Evolutionary conservation across 2,329 filamentous ascomycete species (phyloP).

Genomic region (Domatiomyces catenatus): DNA sequence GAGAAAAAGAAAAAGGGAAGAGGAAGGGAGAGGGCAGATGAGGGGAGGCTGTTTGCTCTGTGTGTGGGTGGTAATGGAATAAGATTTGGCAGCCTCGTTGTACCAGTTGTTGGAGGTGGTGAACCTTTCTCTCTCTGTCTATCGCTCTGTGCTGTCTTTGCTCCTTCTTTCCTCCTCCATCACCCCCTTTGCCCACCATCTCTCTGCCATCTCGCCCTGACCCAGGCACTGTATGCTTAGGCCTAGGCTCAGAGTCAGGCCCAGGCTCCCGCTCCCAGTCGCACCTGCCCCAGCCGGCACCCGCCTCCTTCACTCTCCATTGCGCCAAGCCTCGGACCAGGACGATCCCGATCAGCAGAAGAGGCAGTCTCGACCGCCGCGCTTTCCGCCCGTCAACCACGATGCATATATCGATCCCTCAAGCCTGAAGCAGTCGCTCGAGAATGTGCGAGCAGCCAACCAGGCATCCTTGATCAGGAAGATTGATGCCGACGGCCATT

Average conservation of each 20-base stretch:
- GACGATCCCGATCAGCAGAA: neutral
- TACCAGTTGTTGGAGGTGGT: neutral
- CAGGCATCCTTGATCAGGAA: constrained; percentile 18
- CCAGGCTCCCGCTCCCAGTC: neutral
- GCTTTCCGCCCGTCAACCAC: neutral
- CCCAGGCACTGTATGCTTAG: neutral
- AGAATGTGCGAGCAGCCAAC: constrained; percentile 23
- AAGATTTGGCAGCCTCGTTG: neutral
- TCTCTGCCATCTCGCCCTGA: neutral
- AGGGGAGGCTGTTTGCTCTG: neutral
- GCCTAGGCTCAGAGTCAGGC: neutral
- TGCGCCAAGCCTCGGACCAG: neutral
- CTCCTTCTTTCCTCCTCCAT: neutral
- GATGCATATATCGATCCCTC: constrained; percentile 13
- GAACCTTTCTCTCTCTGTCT: neutral
- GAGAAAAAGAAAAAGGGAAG: neutral
- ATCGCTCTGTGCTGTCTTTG: neutral
- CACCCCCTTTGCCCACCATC: too few species aligned
- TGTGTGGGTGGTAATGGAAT: neutral
- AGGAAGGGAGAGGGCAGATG: neutral
- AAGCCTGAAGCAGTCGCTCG: constrained; percentile 22
- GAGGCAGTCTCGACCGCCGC: neutral
- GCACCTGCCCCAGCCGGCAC: neutral
- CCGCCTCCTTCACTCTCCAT: neutral
- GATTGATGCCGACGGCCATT: constrained; percentile 1